These are phyloP conservation scores for Tylopilus balloui DNA, from an alignment of 768 basidiomycete species.

Conservation along the genomic window DNA sequence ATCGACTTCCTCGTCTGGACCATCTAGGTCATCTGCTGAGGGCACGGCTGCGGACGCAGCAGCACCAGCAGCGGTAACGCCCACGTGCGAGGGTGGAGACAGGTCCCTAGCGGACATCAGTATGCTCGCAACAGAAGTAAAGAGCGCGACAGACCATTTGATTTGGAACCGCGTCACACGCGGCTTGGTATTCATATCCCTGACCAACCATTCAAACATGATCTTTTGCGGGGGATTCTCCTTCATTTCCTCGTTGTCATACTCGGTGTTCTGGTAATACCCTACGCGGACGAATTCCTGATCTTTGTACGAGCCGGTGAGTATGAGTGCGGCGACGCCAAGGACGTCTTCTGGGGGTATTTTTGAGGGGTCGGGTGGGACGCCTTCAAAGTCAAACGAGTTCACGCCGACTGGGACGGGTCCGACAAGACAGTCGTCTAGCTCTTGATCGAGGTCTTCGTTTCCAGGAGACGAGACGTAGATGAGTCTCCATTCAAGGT, in stretches of 20 bases:
- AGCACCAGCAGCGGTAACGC: slow-evolving; percentile 48
- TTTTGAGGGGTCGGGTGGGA: slow-evolving; percentile 74
- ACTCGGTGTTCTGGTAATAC: slow-evolving; percentile 99
- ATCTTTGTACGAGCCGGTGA: slow-evolving; percentile 93
- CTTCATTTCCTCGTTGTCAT: slow-evolving; percentile 92
- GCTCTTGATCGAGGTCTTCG: slow-evolving; percentile 91
- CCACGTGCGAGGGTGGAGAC: slow-evolving; percentile 41
- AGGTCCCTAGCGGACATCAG: slow-evolving; percentile 52
- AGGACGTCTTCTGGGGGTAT: slow-evolving; percentile 90
- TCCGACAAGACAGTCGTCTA: slow-evolving; percentile 96
- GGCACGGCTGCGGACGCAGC: slow-evolving; percentile 71
- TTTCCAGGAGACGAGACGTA: slow-evolving; percentile 93
- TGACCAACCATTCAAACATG: slow-evolving; percentile 71
- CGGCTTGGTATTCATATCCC: slow-evolving; percentile 89
- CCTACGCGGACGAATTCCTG: slow-evolving; percentile 99
- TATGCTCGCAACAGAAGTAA: neutral
- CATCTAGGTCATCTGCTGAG: slow-evolving; percentile 63
- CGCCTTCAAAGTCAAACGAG: slow-evolving; percentile 93
- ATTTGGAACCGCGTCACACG: slow-evolving; percentile 92
- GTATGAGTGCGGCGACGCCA: slow-evolving; percentile 94
- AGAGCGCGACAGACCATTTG: slow-evolving; percentile 56
- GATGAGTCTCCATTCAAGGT: slow-evolving; percentile 97
- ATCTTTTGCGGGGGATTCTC: slow-evolving; percentile 64
- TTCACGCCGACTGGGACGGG: slow-evolving; percentile 97
- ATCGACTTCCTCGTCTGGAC: slow-evolving; percentile 31